Base-by-base conservation (phyloP, 306 rosid species). In the Malus sieversii region DNA sequence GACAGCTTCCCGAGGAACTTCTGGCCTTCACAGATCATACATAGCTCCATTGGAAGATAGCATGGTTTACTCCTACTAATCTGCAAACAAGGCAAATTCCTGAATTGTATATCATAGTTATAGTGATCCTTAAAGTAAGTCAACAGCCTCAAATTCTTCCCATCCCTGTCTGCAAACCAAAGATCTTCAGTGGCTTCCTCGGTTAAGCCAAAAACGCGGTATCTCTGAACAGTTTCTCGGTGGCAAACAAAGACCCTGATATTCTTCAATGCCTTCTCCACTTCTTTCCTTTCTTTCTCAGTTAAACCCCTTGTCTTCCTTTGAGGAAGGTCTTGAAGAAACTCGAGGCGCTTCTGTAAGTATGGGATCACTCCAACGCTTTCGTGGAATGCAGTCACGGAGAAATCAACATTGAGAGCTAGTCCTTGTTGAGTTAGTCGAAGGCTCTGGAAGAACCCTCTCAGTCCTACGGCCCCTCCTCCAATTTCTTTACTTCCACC, bases 391-490 rank as follows among this genome's bases (percentile, higher is more conserved):
- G 99, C 96, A 20, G 97, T 90, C 76, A 96, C 97, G 1, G 99
- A 96, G 82, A 93, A 92, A 80, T 96, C 97, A 33, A 96, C 88
- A 68, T 96, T 96, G 71, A 96, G 89, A 73, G 97, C 96, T 44
- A 96, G 91, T 62, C 99, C 99, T 88, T 96, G 98, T 69, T 92
- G 98, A 0, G 98, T 96, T 44, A 97, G 98, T 53, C 99, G 61
- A 75, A 96, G 99, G 84, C 99, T 96, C 86, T 96, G 99, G 81
- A 96, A 96, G 87, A 92, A 96, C 70, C 99, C 99, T 83, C 99
- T 86, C 81, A 92, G 75, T 77, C 99, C 99, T 72, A 89, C 87
- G 70, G 95, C 98, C 71, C 99, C 99, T 25, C 98, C 99, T 38
- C 99, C 96, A 66, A 96, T 89, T 3, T 89, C 99, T 79, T 90